Evolutionary conservation across 2,329 filamentous ascomycete species (phyloP).

Genomic region (Dothistroma septosporum): DNA sequence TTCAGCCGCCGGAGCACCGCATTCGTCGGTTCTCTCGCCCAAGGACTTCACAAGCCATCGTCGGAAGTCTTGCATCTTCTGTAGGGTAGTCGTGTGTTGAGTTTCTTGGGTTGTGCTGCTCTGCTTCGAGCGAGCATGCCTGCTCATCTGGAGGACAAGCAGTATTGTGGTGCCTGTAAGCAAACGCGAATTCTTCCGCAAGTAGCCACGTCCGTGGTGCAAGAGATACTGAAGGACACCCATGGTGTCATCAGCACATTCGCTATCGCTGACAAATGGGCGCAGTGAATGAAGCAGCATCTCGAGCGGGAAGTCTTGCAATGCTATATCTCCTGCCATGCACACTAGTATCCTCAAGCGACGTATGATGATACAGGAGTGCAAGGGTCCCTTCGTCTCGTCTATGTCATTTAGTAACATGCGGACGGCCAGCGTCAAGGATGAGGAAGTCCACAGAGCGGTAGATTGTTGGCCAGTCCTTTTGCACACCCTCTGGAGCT

Average conservation of each 20-base stretch:
- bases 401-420: slow-evolving; percentile 77
- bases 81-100: slow-evolving; percentile 72
- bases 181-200: slow-evolving; percentile 65
- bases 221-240: slow-evolving; percentile 84
- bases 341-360: slow-evolving; percentile 79
- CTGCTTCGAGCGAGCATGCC: slow-evolving; percentile 31
- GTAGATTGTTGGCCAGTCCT: slow-evolving; percentile 62
- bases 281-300: slow-evolving; percentile 81
- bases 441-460: slow-evolving; percentile 26
- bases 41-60: slow-evolving; percentile 72
- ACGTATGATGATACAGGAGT: slow-evolving; percentile 79
- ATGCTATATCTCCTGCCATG: slow-evolving; percentile 68
- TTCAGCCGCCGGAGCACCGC: not conserved
- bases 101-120: slow-evolving; percentile 80
- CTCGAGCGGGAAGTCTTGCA: slow-evolving; percentile 77
- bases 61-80: slow-evolving; percentile 71
- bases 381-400: slow-evolving; percentile 76
- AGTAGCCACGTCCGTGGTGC: slow-evolving; percentile 59
- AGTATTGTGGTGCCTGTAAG: slow-evolving; percentile 76
- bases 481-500: slow-evolving; percentile 73
- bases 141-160: slow-evolving; percentile 70
- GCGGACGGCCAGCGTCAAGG: slow-evolving; percentile 50
- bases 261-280: slow-evolving; percentile 72
- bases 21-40: slow-evolving; percentile 32
- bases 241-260: slow-evolving; percentile 86